phyloP scores from a whole-genome alignment of 352 stramenopile genomes.

The Phytophthora rubi region DNA sequence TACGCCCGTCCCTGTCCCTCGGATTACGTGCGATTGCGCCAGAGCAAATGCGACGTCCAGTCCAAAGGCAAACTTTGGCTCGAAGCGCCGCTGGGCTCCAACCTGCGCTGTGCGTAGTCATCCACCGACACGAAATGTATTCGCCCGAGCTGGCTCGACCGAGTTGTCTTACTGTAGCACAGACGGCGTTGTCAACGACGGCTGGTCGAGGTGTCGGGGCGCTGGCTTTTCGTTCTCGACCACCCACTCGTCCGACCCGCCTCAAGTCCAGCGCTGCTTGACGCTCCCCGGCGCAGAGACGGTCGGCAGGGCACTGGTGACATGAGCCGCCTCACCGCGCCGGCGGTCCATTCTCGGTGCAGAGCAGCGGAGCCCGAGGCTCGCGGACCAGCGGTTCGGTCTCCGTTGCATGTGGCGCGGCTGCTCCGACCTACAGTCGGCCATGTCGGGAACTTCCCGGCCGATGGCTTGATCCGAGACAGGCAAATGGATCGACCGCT shows the following conservation, averaged over 20 bases:
- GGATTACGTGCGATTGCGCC: constrained; percentile 28
- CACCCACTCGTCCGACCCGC: constrained; percentile 19
- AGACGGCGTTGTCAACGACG: no score
- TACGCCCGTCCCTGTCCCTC: not conserved
- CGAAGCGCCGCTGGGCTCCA: not conserved
- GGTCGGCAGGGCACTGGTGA: not conserved
- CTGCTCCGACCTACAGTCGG: not conserved
- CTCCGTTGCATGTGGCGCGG: not conserved
- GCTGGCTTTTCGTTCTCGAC: not conserved
- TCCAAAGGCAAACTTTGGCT: no score
- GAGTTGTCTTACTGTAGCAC: not conserved
- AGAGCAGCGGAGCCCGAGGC: not conserved
- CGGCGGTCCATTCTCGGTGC: no score
- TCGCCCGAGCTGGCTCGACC: not conserved
- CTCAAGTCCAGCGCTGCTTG: constrained; percentile 6
- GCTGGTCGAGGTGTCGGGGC: no score
- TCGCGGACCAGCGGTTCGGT: not conserved
- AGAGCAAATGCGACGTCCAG: constrained; percentile 8
- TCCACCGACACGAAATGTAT: constrained; percentile 2
- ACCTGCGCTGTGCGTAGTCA: not conserved
- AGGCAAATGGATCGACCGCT: constrained; percentile 2
- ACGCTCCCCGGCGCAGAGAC: constrained; percentile 13
- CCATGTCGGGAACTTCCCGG: not conserved
- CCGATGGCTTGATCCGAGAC: constrained; percentile 24
- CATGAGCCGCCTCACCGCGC: no score